These are phyloP conservation scores for Alisma plantagoaquatica DNA, from an alignment of 106 monocot species.

Conservation along the genomic window DNA sequence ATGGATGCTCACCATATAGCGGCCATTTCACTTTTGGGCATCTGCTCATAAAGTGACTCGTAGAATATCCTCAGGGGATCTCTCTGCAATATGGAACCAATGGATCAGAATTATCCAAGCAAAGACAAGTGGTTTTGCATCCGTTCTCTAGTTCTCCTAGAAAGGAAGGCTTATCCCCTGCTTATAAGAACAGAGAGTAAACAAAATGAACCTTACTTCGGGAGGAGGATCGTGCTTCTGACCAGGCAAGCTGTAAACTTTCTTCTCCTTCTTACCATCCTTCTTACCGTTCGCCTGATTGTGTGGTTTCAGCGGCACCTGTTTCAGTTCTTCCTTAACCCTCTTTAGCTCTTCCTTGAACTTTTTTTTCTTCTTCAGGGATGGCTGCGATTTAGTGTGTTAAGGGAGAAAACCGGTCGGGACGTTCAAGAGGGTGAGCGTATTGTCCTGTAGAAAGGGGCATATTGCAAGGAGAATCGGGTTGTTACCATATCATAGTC, in stretches of 20 bases:
- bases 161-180: no score
- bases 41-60: slow-evolving; percentile 57
- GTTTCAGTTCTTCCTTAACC: not conserved
- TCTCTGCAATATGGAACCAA: slow-evolving; percentile 41
- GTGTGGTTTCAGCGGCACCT: no score
- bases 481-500: no score
- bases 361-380: not conserved
- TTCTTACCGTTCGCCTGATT: not conserved
- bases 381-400: no score
- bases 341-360: not conserved
- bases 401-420: no score
- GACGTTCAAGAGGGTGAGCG: no score
- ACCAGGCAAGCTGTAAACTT: slow-evolving; percentile 63
- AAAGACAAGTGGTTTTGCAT: no score
- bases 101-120: no score
- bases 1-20: slow-evolving; percentile 36
- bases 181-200: no score
- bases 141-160: no score
- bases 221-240: slow-evolving; percentile 83
- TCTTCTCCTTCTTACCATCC: slow-evolving; percentile 44
- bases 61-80: slow-evolving; percentile 87
- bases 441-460: no score
- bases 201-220: slow-evolving; percentile 29
- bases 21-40: slow-evolving; percentile 81
- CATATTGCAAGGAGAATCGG: no score